These are phyloP conservation scores for Leccinum subtestaceum DNA, from an alignment of 768 basidiomycete genomes.

Conservation along the genomic window DNA sequence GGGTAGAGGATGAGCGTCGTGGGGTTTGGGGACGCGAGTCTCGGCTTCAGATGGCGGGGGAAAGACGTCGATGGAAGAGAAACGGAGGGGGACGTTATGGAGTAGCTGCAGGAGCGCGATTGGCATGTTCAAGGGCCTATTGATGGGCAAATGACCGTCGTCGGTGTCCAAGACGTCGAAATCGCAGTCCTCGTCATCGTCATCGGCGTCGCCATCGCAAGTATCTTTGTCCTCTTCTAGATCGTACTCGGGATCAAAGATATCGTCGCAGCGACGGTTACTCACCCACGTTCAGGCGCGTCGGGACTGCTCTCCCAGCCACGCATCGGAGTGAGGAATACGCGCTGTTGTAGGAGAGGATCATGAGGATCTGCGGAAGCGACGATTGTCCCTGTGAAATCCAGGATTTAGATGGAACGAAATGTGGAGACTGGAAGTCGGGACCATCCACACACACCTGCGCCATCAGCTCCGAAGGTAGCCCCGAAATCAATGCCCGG, in stretches of 20 bases:
- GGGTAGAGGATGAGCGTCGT: background rate
- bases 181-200: background rate
- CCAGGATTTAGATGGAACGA: no score
- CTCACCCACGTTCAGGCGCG: no score
- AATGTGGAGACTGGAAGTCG: no score
- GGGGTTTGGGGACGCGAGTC: background rate
- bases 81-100: background rate
- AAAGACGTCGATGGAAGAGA: background rate
- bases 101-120: slow-evolving; percentile 8
- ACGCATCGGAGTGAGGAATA: no score
- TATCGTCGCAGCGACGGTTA: no score
- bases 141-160: background rate
- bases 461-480: no score
- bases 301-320: no score
- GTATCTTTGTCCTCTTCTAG: background rate
- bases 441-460: no score
- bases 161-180: background rate
- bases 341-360: no score
- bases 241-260: background rate
- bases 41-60: background rate
- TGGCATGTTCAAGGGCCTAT: background rate
- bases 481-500: no score
- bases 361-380: no score
- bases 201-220: background rate
- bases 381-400: no score